Evolutionary conservation across 179 eudicot genomes (phyloP).

Genomic region (Amaranthus tricolor): DNA sequence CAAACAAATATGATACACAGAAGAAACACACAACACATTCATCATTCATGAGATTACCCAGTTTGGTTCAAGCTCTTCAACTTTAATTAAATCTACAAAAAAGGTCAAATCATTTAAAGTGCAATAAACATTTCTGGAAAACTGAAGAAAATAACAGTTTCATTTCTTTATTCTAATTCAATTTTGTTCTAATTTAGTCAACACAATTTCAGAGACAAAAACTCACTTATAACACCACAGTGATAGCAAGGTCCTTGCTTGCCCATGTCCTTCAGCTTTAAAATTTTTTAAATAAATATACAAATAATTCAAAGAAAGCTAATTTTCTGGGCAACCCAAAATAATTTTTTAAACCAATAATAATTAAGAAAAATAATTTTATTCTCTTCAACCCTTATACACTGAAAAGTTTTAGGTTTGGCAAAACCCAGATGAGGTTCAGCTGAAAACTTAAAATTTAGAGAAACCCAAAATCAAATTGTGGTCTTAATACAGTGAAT

Average conservation of each 20-base stretch:
- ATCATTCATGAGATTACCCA: constrained; percentile 26
- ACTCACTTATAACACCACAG: constrained; percentile 99
- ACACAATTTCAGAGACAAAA: constrained; percentile 29
- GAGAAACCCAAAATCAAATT: constrained; percentile 22
- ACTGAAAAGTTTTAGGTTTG: too few relatives aligned
- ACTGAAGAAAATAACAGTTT: background rate
- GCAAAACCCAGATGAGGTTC: constrained; percentile 23
- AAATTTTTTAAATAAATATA: constrained; percentile 13
- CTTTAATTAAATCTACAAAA: constrained; percentile 24
- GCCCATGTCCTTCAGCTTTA: constrained; percentile 60
- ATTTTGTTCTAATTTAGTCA: background rate
- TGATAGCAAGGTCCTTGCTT: constrained; percentile 99
- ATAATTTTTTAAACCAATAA: background rate
- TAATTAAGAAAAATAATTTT: constrained; percentile 10
- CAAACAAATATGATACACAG: constrained; percentile 19
- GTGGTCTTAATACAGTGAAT: constrained; percentile 25
- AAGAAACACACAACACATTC: constrained; percentile 30
- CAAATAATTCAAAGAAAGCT: constrained; percentile 22
- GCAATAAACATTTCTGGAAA: background rate
- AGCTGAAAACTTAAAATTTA: constrained; percentile 20
- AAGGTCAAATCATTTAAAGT: constrained; percentile 13
- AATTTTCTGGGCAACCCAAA: constrained; percentile 10
- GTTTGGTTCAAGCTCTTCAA: constrained; percentile 23
- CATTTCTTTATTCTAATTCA: background rate
- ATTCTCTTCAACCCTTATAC: constrained; percentile 26